These are phyloP conservation scores for Raffaelea deltoideospora DNA, from an alignment of 2,329 filamentous ascomycete genomes.

Conservation along the genomic window DNA sequence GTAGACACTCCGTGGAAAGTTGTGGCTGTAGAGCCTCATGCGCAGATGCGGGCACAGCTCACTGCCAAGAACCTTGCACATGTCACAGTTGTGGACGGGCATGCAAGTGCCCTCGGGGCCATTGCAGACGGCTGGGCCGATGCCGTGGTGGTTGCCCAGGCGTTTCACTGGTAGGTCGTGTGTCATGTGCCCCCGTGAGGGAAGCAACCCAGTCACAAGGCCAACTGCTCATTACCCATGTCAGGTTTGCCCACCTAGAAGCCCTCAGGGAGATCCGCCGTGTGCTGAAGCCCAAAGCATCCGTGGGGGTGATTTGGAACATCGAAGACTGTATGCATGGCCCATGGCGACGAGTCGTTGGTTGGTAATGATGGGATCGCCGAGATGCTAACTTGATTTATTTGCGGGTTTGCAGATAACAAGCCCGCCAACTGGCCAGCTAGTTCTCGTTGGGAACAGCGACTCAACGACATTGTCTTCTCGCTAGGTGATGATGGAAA, in stretches of 20 bases:
- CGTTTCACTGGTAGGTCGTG: conserved; percentile 38
- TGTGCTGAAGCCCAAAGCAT: conserved; percentile 42
- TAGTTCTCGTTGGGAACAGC: conserved; percentile 44
- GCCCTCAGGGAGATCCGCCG: conserved; percentile 51
- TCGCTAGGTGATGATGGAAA: conserved; percentile 39
- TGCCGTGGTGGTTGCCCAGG: conserved; percentile 51
- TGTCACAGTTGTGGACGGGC: conserved; percentile 41
- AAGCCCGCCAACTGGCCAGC: conserved; percentile 40
- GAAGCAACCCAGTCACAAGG: no score
- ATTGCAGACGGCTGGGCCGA: conserved; percentile 44
- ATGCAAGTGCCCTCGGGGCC: conserved; percentile 40
- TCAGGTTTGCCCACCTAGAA: conserved; percentile 51
- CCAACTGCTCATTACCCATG: no score
- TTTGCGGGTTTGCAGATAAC: no score
- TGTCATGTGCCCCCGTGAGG: no score
- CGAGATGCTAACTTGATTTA: no score
- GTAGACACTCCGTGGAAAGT: conserved; percentile 22
- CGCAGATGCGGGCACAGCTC: conserved; percentile 48
- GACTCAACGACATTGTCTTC: conserved; percentile 42
- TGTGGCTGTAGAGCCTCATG: conserved; percentile 44
- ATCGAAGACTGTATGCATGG: conserved; percentile 47
- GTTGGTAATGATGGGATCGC: no score
- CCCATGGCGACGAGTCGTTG: no score
- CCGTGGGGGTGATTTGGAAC: conserved; percentile 59
- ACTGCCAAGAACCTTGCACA: conserved; percentile 38